Evolutionary conservation across 1,284 basidiomycete genomes (phyloP).

Genomic region (Ustilago curta): DNA sequence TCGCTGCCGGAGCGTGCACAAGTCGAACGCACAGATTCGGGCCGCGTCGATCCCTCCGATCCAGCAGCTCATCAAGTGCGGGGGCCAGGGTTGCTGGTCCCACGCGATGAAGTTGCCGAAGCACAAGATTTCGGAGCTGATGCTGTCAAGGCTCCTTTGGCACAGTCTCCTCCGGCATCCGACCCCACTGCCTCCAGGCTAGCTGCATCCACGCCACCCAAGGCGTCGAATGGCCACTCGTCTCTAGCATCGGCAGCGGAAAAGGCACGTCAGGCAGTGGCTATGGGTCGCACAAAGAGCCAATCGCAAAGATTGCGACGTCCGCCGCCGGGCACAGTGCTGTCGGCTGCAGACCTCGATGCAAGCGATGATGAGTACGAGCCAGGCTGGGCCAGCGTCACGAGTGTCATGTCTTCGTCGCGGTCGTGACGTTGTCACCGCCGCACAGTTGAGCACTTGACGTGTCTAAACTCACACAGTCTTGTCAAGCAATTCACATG

Average conservation of each 20-base stretch:
- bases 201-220: background rate
- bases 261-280: constrained; percentile 45
- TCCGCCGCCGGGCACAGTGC: constrained; percentile 57
- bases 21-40: constrained; percentile 50
- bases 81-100: constrained; percentile 51
- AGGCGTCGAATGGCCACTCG: constrained; percentile 13
- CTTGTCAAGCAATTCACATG: background rate
- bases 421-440: constrained; percentile 18
- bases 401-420: constrained; percentile 54
- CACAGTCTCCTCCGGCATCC: constrained; percentile 13
- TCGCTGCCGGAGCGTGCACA: constrained; percentile 45
- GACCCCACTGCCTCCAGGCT: background rate
- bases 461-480: background rate
- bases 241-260: constrained; percentile 22
- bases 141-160: constrained; percentile 41
- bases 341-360: constrained; percentile 61
- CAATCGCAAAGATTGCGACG: constrained; percentile 53
- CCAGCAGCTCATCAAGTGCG: constrained; percentile 50
- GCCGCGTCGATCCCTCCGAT: constrained; percentile 50
- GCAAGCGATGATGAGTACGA: constrained; percentile 67
- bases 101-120: constrained; percentile 52
- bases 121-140: constrained; percentile 28
- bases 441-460: constrained; percentile 4
- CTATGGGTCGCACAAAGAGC: constrained; percentile 51
- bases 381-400: constrained; percentile 62